A percentile compares a stretch with the other conserved stretches of the same genome.
Conservation (phyloP, 768 basidiomycete genomes). For the Pholiota conissans region DNA sequence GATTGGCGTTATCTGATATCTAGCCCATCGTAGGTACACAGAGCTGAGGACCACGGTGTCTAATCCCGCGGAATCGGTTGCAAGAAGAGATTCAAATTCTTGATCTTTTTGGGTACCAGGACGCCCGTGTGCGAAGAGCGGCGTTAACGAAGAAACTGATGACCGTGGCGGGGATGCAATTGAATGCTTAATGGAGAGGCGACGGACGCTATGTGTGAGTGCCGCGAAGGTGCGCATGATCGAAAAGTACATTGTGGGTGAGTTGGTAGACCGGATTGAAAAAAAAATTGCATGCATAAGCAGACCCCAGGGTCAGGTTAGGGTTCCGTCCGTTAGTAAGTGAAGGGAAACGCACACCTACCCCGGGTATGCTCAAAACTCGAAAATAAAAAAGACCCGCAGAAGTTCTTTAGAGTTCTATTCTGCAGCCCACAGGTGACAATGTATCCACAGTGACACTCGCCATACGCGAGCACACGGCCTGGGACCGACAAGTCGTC, state of each 20-base stretch:
- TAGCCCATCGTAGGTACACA: neutral
- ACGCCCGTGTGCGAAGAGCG: neutral
- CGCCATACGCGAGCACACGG: neutral
- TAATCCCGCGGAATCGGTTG: neutral
- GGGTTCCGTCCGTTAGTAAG: neutral
- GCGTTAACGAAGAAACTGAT: neutral
- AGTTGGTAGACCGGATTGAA: neutral
- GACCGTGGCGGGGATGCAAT: neutral
- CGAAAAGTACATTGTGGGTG: too few species aligned
- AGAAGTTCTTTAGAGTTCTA: too few species aligned
- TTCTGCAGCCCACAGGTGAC: too few species aligned
- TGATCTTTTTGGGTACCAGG: too few species aligned
- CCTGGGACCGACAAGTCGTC: too few species aligned
- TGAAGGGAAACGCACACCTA: too few species aligned
- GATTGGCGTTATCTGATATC: constrained; percentile 13
- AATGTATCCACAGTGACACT: too few species aligned
- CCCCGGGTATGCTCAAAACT: neutral
- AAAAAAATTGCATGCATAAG: neutral
- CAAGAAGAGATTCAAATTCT: too few species aligned
- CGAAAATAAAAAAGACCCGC: neutral
- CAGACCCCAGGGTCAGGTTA: neutral
- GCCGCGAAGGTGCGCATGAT: neutral
- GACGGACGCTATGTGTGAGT: too few species aligned
- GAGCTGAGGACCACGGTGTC: neutral
- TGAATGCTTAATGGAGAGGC: too few species aligned